Conservation (phyloP, 2,329 filamentous ascomycete species). For the Fusarium tupiense region DNA sequence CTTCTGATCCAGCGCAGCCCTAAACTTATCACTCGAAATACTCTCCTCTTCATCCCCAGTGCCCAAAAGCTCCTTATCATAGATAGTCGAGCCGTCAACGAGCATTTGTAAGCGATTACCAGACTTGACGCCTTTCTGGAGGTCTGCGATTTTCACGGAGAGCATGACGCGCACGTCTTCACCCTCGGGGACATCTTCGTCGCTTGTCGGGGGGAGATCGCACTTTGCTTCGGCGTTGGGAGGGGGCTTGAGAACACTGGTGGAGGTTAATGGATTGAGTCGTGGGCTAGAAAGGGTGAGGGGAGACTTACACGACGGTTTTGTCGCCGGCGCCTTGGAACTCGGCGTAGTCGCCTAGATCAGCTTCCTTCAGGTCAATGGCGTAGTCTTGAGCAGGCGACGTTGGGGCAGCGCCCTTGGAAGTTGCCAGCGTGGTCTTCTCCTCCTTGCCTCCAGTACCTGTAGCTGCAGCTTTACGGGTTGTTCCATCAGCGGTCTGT, state of each 20-base stretch:
- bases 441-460: not conserved
- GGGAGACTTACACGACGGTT: not conserved
- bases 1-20: constrained; percentile 10
- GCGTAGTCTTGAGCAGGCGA: not conserved
- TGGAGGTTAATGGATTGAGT: not conserved
- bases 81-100: not conserved
- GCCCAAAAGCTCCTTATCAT: not conserved
- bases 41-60: not conserved
- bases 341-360: constrained; percentile 1
- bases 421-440: not conserved
- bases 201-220: not conserved
- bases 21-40: constrained; percentile 1
- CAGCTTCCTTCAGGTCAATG: not conserved
- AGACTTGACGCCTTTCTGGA: not conserved
- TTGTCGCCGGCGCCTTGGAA: not conserved
- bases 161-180: not conserved
- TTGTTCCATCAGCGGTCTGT: not conserved
- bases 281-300: fast-evolving
- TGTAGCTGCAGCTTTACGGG: not conserved
- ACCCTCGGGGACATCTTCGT: not conserved
- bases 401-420: not conserved
- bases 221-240: constrained; percentile 4
- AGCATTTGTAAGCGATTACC: constrained; percentile 4
- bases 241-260: constrained; percentile 1
- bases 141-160: not conserved